A percentile compares a stretch with the other conserved stretches of the same genome.
Evolutionary conservation across 116 monocot genomes (phyloP).

Genomic region (Trichopus zeylanicus): DNA sequence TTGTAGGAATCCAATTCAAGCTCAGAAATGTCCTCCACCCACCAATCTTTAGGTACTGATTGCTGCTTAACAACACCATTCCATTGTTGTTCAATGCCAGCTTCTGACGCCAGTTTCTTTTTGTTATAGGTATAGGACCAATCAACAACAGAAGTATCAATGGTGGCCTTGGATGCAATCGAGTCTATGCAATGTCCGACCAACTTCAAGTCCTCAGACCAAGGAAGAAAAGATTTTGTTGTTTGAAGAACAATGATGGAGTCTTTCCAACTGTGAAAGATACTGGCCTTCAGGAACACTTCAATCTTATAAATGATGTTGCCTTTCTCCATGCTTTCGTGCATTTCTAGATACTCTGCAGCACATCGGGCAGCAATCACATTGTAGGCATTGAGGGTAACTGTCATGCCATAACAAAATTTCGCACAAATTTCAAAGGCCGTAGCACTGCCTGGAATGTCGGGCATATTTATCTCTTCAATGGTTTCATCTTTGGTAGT

Average conservation of each 20-base stretch:
- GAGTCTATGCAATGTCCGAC: slow-evolving; percentile 45
- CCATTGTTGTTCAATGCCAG: slow-evolving; percentile 38
- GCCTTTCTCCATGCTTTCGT: slow-evolving; percentile 50
- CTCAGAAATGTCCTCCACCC: slow-evolving; percentile 72
- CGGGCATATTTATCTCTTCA: slow-evolving; percentile 40
- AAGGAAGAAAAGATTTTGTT: slow-evolving; percentile 41
- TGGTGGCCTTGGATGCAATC: slow-evolving; percentile 45
- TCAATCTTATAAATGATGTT: slow-evolving; percentile 71
- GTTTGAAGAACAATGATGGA: slow-evolving; percentile 58
- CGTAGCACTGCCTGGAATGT: slow-evolving; percentile 53
- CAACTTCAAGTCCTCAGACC: slow-evolving; percentile 51
- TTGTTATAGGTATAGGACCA: slow-evolving; percentile 74
- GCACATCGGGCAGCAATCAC: slow-evolving; percentile 51
- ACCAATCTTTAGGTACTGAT: slow-evolving; percentile 65
- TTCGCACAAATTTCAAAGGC: slow-evolving; percentile 74
- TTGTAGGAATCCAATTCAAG: slow-evolving; percentile 56
- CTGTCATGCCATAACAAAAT: slow-evolving; percentile 70
- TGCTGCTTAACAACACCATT: slow-evolving; percentile 38
- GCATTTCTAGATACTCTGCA: slow-evolving; percentile 60
- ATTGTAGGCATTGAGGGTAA: slow-evolving; percentile 66
- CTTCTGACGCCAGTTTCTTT: slow-evolving; percentile 38
- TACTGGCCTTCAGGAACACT: slow-evolving; percentile 49
- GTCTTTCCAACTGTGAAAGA: slow-evolving; percentile 67
- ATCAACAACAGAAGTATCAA: slow-evolving; percentile 42
- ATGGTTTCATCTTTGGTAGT: slow-evolving; percentile 18